These are phyloP conservation scores for Komagataea norvegica DNA, from an alignment of 1,139 yeast species.

Conservation along the genomic window DNA sequence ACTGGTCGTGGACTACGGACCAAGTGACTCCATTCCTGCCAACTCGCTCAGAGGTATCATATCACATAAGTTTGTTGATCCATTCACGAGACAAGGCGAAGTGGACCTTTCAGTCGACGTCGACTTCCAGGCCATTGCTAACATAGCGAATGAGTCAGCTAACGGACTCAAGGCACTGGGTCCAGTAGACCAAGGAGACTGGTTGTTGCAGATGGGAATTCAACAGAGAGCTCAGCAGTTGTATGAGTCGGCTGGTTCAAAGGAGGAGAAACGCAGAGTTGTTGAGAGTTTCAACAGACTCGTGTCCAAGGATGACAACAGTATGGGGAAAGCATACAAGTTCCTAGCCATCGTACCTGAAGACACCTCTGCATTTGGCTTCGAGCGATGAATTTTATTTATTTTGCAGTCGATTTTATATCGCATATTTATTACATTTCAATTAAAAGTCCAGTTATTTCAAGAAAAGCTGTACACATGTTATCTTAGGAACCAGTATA, in stretches of 20 bases:
- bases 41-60: conserved; percentile 71
- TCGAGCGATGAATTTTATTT: conserved; percentile 5
- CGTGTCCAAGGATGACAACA: conserved; percentile 53
- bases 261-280: conserved; percentile 41
- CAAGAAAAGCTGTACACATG: too few relatives aligned
- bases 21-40: conserved; percentile 54
- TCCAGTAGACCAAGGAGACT: conserved; percentile 74
- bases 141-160: conserved; percentile 31
- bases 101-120: conserved; percentile 84
- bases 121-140: conserved; percentile 59
- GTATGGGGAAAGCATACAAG: conserved; percentile 78
- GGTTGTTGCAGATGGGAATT: conserved; percentile 73
- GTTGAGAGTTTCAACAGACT: conserved; percentile 58
- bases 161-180: conserved; percentile 42
- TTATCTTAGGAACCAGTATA: too few relatives aligned
- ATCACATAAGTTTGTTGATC: conserved; percentile 72
- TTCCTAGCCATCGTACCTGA: conserved; percentile 60
- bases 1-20: conserved; percentile 75
- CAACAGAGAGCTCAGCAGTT: conserved; percentile 64
- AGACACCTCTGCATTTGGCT: conserved; percentile 17
- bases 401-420: too few relatives aligned
- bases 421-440: too few relatives aligned
- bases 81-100: conserved; percentile 69
- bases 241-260: conserved; percentile 31
- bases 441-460: too few relatives aligned